Conservation (phyloP, 352 stramenopile species). For the Pythium angustatum region DNA sequence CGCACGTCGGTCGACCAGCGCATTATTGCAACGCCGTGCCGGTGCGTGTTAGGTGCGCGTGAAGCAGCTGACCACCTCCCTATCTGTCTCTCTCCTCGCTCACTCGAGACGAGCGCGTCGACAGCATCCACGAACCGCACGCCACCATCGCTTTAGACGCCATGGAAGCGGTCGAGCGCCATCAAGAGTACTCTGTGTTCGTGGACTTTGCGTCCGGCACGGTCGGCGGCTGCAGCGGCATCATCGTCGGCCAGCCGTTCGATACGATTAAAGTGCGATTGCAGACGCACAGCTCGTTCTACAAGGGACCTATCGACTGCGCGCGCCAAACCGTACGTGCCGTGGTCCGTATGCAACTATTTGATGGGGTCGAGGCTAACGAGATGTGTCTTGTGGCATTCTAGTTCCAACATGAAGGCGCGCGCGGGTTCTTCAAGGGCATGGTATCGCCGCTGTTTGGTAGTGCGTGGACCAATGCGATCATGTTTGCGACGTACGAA, state of each 20-base stretch:
- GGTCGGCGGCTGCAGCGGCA: constrained; percentile 49
- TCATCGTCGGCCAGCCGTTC: constrained; percentile 63
- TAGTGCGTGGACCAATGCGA: constrained; percentile 83
- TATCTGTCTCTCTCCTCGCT: background rate
- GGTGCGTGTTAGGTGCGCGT: background rate
- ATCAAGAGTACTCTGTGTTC: constrained; percentile 50
- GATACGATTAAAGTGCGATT: constrained; percentile 68
- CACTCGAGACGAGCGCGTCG: no score
- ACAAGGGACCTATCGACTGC: constrained; percentile 54
- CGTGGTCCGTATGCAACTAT: background rate
- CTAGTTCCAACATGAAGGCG: constrained; percentile 68
- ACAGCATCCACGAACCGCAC: no score
- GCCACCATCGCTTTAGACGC: background rate
- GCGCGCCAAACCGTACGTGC: constrained; percentile 39
- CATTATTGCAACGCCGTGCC: constrained; percentile 8
- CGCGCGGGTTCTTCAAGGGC: constrained; percentile 83
- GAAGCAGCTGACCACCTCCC: background rate
- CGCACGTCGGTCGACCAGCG: constrained; percentile 7
- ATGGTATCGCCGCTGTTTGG: constrained; percentile 80
- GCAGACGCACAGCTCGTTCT: constrained; percentile 59
- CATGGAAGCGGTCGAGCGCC: constrained; percentile 31
- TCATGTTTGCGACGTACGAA: constrained; percentile 86
- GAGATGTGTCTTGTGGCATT: background rate
- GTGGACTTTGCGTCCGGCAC: constrained; percentile 57
- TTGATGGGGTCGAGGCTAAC: background rate